Evolutionary conservation across 1,139 yeast species (phyloP).

Genomic region (Suhomyces bolitotheri): DNA sequence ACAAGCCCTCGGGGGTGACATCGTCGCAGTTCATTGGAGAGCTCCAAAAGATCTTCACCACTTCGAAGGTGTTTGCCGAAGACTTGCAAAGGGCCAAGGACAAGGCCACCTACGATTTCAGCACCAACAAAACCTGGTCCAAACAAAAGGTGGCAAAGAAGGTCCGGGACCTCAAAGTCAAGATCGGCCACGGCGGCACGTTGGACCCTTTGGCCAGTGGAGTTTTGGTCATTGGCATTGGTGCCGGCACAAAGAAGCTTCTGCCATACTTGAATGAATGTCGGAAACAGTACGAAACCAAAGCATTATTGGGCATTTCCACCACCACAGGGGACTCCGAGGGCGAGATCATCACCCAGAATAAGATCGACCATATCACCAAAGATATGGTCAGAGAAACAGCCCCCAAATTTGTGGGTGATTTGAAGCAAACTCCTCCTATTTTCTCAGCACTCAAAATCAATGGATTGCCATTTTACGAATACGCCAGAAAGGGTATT

Average conservation of each 20-base stretch:
- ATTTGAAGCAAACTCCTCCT: constrained; percentile 88
- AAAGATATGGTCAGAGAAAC: constrained; percentile 51
- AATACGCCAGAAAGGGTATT: constrained; percentile 86
- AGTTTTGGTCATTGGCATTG: constrained; percentile 86
- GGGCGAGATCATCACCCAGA: constrained; percentile 71
- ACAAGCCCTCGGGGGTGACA: constrained; percentile 84
- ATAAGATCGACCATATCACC: constrained; percentile 59
- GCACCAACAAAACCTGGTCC: constrained; percentile 49
- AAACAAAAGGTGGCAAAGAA: constrained; percentile 47
- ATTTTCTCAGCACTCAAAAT: constrained; percentile 91
- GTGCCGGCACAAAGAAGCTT: constrained; percentile 81
- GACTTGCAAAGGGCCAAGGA: constrained; percentile 48
- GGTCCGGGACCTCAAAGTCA: constrained; percentile 59
- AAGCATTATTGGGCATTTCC: constrained; percentile 82
- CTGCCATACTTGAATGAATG: constrained; percentile 71
- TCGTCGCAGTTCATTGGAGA: constrained; percentile 72
- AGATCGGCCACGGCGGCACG: constrained; percentile 98
- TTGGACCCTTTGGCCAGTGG: constrained; percentile 95
- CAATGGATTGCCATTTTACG: constrained; percentile 92
- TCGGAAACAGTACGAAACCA: constrained; percentile 75
- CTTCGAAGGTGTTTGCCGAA: constrained; percentile 56
- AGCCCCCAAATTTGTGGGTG: constrained; percentile 69
- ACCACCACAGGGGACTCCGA: constrained; percentile 95
- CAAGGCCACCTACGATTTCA: constrained; percentile 36
- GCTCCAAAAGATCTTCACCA: constrained; percentile 62